Conservation (phyloP, 345 rosid species). For the Theobroma cacao region DNA sequence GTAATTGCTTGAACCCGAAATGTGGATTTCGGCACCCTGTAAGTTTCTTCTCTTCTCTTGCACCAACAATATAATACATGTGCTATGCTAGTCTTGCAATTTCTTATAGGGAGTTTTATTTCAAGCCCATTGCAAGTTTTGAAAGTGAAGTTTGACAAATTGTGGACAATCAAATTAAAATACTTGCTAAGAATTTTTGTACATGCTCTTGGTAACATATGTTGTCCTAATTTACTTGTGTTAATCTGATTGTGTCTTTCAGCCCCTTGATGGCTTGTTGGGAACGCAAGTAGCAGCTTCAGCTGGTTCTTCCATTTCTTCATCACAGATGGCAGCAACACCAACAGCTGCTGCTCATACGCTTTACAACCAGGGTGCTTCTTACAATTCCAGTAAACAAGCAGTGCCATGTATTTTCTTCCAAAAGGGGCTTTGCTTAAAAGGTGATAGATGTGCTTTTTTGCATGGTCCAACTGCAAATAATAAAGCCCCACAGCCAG, state of each 20-base stretch:
- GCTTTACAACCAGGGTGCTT: slow-evolving; percentile 31
- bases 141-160: neutral
- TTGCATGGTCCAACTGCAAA: slow-evolving; percentile 55
- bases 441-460: slow-evolving; percentile 88
- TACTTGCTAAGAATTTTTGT: neutral
- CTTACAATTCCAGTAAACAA: slow-evolving; percentile 44
- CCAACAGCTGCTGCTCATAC: slow-evolving; percentile 18
- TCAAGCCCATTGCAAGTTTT: neutral
- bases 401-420: slow-evolving; percentile 80
- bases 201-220: neutral
- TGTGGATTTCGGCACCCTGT: slow-evolving; percentile 96
- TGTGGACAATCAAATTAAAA: neutral
- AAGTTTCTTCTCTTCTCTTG: slow-evolving; percentile 32
- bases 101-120: neutral
- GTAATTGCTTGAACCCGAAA: slow-evolving; percentile 88
- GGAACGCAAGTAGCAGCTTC: slow-evolving; percentile 55
- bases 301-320: slow-evolving; percentile 42
- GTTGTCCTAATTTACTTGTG: neutral
- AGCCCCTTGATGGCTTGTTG: slow-evolving; percentile 92
- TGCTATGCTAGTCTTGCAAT: neutral
- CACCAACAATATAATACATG: neutral
- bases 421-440: slow-evolving; percentile 76
- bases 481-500: slow-evolving; percentile 39
- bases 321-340: slow-evolving; percentile 20
- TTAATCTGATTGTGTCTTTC: slow-evolving; percentile 24